Evolutionary conservation across 305 asterid species (phyloP).

Genomic region (Striga hermonthica): DNA sequence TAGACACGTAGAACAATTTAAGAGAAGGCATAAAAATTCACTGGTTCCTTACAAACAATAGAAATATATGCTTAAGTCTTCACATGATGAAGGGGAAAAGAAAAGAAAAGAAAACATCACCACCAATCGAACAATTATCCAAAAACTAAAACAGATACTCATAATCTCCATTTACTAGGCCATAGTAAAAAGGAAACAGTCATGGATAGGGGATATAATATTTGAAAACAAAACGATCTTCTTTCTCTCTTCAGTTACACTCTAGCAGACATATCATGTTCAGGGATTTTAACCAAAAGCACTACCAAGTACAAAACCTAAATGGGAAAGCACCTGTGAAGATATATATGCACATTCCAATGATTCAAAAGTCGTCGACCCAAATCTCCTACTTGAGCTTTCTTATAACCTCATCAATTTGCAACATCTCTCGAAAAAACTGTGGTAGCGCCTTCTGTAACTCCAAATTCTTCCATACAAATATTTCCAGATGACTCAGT

Average conservation of each 20-base stretch:
- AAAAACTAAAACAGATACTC: neutral
- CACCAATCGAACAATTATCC: slow-evolving; percentile 1
- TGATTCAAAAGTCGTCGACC: slow-evolving; percentile 10
- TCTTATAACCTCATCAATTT: slow-evolving; percentile 22
- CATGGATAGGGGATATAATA: neutral
- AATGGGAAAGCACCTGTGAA: slow-evolving; percentile 7
- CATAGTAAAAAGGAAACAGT: neutral
- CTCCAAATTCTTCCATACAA: slow-evolving; percentile 30
- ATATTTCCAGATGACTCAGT: slow-evolving; percentile 24
- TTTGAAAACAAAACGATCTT: neutral
- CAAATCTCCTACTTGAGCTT: slow-evolving; percentile 10
- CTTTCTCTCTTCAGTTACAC: slow-evolving; percentile 7
- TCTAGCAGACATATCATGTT: neutral
- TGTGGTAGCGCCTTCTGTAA: slow-evolving; percentile 7
- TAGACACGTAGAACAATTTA: neutral
- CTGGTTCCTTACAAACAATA: slow-evolving; percentile 25
- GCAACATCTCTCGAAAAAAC: slow-evolving; percentile 20
- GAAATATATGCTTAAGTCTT: slow-evolving; percentile 22
- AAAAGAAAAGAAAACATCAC: neutral
- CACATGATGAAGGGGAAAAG: neutral
- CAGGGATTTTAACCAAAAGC: slow-evolving; percentile 19
- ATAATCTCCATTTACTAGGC: neutral
- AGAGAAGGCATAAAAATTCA: neutral
- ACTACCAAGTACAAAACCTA: slow-evolving; percentile 16
- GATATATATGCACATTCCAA: neutral